Conservation (phyloP, 345 rosid genomes). For the Laguncularia racemosa region DNA sequence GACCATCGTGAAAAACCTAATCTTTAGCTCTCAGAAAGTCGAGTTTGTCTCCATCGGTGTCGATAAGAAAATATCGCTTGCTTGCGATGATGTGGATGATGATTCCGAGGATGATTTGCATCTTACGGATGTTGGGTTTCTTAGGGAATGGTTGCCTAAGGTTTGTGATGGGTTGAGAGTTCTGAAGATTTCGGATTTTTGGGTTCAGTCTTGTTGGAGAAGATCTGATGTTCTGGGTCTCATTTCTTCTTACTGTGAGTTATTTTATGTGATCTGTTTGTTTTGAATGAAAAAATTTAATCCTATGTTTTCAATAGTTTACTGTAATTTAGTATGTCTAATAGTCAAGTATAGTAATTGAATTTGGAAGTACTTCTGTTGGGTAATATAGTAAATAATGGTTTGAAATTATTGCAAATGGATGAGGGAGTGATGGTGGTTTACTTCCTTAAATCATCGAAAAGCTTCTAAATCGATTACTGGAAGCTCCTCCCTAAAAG, state of each 20-base stretch:
- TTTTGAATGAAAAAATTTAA: neutral
- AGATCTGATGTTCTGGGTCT: conserved; percentile 44
- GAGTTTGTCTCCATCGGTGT: conserved; percentile 44
- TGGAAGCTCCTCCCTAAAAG: too few species aligned
- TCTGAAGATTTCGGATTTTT: conserved; percentile 64
- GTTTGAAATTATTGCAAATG: too few species aligned
- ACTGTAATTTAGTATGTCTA: neutral
- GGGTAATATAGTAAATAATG: too few species aligned
- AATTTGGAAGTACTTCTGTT: neutral
- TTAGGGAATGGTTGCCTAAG: conserved; percentile 48
- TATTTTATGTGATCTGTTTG: neutral
- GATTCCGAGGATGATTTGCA: conserved; percentile 52
- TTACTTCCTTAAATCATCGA: neutral
- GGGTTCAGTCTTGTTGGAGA: conserved; percentile 83
- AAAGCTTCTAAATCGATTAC: too few species aligned
- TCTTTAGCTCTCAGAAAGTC: conserved; percentile 15
- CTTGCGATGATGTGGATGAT: conserved; percentile 47
- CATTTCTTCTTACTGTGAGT: conserved; percentile 64
- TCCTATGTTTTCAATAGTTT: neutral
- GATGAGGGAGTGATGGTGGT: neutral
- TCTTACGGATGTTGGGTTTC: conserved; percentile 38
- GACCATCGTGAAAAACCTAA: conserved; percentile 22
- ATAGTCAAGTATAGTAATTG: too few species aligned
- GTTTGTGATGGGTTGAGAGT: conserved; percentile 31
- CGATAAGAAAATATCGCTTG: conserved; percentile 32